Evolutionary conservation across 176 grass and related monocot genomes (phyloP).

Genomic region (sorghum (Sorghum bicolor)): DNA sequence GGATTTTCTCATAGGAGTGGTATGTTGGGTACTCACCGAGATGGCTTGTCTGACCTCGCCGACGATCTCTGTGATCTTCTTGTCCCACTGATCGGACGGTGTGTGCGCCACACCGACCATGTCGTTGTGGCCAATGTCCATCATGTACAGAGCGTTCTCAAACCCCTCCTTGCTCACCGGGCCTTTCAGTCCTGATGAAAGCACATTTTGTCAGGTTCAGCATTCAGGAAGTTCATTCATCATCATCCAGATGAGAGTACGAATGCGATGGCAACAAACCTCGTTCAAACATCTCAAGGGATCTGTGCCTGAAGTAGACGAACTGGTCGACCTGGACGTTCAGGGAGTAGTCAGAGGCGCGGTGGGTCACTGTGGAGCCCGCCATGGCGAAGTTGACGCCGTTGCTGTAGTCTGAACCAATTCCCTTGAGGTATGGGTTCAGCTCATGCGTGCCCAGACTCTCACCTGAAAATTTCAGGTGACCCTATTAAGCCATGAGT

Average conservation of each 20-base stretch:
- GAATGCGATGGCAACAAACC: constrained; percentile 21
- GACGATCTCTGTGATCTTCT: constrained; percentile 38
- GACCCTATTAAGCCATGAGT: background rate
- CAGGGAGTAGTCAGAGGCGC: constrained; percentile 47
- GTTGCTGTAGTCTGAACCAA: constrained; percentile 80
- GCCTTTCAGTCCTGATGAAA: constrained; percentile 50
- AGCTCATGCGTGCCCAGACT: constrained; percentile 59
- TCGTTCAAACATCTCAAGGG: constrained; percentile 59
- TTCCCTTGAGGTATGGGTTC: constrained; percentile 67
- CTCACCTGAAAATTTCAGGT: constrained; percentile 43
- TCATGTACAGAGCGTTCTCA: constrained; percentile 64
- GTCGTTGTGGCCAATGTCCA: constrained; percentile 91
- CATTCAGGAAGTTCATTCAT: background rate
- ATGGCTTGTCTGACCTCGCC: constrained; percentile 51
- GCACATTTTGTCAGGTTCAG: background rate
- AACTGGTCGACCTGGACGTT: constrained; percentile 80
- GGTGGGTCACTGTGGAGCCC: constrained; percentile 47
- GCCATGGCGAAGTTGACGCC: constrained; percentile 84
- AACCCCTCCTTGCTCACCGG: constrained; percentile 57
- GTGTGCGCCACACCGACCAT: constrained; percentile 35
- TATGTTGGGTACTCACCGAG: constrained; percentile 14
- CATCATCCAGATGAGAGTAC: background rate
- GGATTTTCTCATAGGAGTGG: background rate
- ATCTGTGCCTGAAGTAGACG: constrained; percentile 69
- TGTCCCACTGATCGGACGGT: constrained; percentile 36